Evolutionary conservation across 176 grass and related monocot species (phyloP), one percentile per base, ranked within the genome.

Genomic region (Triticum monococcum): DNA sequence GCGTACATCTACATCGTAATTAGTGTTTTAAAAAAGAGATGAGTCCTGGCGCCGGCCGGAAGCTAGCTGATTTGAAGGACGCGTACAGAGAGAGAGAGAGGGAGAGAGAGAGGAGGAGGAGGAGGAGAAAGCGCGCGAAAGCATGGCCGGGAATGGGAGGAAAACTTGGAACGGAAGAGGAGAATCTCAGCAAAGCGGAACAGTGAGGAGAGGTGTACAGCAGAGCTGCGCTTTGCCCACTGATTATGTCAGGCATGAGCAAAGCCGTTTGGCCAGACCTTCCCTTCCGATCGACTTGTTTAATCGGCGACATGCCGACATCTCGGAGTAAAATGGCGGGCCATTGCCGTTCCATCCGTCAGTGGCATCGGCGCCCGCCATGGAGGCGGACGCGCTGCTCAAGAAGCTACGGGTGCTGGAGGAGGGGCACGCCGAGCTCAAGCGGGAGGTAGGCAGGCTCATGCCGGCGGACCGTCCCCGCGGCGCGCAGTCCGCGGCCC

Each of bases 321-420:
- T 52, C 48, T 1, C 48, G 48, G 48, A 20, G 17, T 56, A 56
- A 56, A 56, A 56, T 18, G 52, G 52, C 52, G 17, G 17, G 52
- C 17, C 52, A 3, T 0, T 20, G 26, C 64, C 64, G 6, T 67
- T 67, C 16, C 2, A 67, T 18, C 28, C 64, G 26, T 0, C 63
- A 30, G 20, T 5, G 67, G 32, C 18, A 70, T 36, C 67, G 18
- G 36, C 36, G 22, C 69, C 36, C 35, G 80, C 32, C 5, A 92
- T 92, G 92, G 90, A 87, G 22, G 72, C 81, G 18, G 88, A 89
- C 26, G 85, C 89, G 56, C 87, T 98, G 7, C 33, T 93, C 41
- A 89, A 82, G 89, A 98, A 98, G 83, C 74, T 95, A 57, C 67
- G 84, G 41, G 81, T 86, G 73, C 93, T 95, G 48, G 91, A 95